A percentile compares a stretch with the other conserved stretches of the same genome.
phyloP scores from a whole-genome alignment of 2,329 filamentous ascomycete species.

The Fusarium anguioides region DNA sequence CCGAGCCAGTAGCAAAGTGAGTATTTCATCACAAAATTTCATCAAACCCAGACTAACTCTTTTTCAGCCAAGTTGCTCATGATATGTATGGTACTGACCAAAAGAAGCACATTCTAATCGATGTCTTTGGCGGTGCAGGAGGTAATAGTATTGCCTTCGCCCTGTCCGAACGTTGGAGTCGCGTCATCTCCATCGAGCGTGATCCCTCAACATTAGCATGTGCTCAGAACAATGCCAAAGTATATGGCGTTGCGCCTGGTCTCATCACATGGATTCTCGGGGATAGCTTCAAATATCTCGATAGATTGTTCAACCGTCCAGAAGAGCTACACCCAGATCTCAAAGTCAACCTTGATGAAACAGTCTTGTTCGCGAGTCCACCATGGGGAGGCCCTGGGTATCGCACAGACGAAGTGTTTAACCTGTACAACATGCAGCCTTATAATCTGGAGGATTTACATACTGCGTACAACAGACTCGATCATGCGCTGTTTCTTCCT shows the following conservation, averaged over 20 bases:
- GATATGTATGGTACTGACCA: slow-evolving; percentile 72
- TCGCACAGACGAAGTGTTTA: slow-evolving; percentile 75
- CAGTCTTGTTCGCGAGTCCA: slow-evolving; percentile 67
- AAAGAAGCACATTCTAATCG: slow-evolving; percentile 76
- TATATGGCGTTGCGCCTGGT: slow-evolving; percentile 80
- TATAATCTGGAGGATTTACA: slow-evolving; percentile 77
- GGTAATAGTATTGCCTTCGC: slow-evolving; percentile 98
- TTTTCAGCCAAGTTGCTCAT: slow-evolving; percentile 75
- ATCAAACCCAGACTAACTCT: neutral
- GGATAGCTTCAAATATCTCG: slow-evolving; percentile 83
- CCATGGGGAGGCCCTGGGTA: slow-evolving; percentile 71
- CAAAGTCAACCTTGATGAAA: slow-evolving; percentile 54
- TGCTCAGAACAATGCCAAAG: slow-evolving; percentile 88
- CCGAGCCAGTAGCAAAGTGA: slow-evolving; percentile 88
- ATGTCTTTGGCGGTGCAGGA: slow-evolving; percentile 90
- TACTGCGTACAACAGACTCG: slow-evolving; percentile 67
- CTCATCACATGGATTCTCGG: slow-evolving; percentile 86
- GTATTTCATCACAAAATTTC: slow-evolving; percentile 40
- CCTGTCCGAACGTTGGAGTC: slow-evolving; percentile 79
- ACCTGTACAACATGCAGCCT: slow-evolving; percentile 87
- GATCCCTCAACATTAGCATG: slow-evolving; percentile 84
- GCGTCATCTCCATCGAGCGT: slow-evolving; percentile 89
- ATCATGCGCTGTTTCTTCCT: slow-evolving; percentile 83
- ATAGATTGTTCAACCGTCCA: slow-evolving; percentile 54
- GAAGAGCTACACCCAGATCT: slow-evolving; percentile 54